Evolutionary conservation across 768 basidiomycete species (phyloP).

Genomic region (Tulasnella sp.): DNA sequence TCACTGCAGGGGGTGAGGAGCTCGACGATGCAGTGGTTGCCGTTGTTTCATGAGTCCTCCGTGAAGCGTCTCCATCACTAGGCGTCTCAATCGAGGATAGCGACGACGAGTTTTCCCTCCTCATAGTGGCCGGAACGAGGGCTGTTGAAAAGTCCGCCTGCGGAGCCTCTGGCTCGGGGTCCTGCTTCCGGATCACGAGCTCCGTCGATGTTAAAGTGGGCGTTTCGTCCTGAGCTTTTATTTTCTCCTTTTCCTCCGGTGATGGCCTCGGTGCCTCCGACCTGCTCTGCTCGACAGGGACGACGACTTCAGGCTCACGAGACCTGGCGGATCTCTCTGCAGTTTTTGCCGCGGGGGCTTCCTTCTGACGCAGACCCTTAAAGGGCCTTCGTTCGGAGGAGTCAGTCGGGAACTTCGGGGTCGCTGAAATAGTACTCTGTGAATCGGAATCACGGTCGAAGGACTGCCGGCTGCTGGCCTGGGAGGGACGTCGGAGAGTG

Average conservation of each 20-base stretch:
- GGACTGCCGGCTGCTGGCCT: neutral
- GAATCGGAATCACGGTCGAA: constrained; percentile 9
- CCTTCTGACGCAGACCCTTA: constrained; percentile 11
- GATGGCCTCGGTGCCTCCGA: neutral
- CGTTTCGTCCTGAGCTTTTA: neutral
- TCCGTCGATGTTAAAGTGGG: neutral
- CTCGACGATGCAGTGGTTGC: neutral
- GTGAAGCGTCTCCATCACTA: neutral
- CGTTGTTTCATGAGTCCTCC: neutral
- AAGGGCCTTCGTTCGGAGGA: constrained; percentile 10
- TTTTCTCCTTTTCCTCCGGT: neutral
- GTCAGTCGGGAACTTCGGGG: constrained; percentile 9
- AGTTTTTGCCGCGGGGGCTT: constrained; percentile 1
- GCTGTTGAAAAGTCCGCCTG: neutral
- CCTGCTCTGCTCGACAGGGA: neutral
- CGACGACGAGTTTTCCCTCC: neutral
- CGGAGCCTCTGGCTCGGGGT: constrained; percentile 2
- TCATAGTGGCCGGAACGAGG: neutral
- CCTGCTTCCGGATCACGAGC: constrained; percentile 2
- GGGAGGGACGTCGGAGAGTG: constrained; percentile 1
- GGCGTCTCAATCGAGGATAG: constrained; percentile 5
- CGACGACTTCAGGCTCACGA: neutral
- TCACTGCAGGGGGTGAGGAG: neutral
- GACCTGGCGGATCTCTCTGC: constrained; percentile 8
- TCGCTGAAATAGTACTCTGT: neutral